Evolutionary conservation across 129 eudicot species (phyloP).

Genomic region (Daucus carota): DNA sequence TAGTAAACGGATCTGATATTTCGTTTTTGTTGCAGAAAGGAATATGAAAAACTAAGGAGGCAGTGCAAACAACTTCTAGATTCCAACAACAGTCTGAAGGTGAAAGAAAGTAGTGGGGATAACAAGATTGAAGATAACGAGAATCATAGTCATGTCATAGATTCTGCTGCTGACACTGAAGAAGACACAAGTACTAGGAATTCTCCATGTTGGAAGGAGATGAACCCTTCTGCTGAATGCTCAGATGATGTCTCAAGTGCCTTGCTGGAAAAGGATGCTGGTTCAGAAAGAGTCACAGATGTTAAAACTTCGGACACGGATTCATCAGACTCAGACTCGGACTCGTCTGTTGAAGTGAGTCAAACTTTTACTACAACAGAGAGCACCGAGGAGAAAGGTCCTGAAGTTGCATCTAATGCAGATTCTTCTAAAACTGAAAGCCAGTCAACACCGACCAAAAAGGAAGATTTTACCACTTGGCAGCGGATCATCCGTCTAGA

Average conservation of each 20-base stretch:
- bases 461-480: constrained; percentile 73
- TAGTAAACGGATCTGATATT: neutral
- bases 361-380: constrained; percentile 45
- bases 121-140: constrained; percentile 25
- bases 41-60: constrained; percentile 63
- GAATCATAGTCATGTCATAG: constrained; percentile 21
- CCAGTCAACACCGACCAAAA: constrained; percentile 31
- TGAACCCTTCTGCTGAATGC: constrained; percentile 29
- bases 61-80: constrained; percentile 52
- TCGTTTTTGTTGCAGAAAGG: constrained; percentile 44
- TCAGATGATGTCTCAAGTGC: constrained; percentile 25
- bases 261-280: constrained; percentile 30
- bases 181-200: constrained; percentile 62
- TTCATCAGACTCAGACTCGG: constrained; percentile 30
- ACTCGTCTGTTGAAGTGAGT: constrained; percentile 51
- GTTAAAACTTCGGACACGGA: constrained; percentile 46
- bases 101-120: constrained; percentile 27
- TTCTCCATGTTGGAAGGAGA: constrained; percentile 69
- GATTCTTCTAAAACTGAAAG: constrained; percentile 24
- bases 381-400: constrained; percentile 31
- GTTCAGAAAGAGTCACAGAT: constrained; percentile 41
- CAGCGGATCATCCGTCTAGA: constrained; percentile 83
- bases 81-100: constrained; percentile 19
- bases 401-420: constrained; percentile 5
- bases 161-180: constrained; percentile 49